Base-by-base conservation (phyloP, 2,329 filamentous ascomycete genomes). In the Pseudocercospora cruenta region DNA sequence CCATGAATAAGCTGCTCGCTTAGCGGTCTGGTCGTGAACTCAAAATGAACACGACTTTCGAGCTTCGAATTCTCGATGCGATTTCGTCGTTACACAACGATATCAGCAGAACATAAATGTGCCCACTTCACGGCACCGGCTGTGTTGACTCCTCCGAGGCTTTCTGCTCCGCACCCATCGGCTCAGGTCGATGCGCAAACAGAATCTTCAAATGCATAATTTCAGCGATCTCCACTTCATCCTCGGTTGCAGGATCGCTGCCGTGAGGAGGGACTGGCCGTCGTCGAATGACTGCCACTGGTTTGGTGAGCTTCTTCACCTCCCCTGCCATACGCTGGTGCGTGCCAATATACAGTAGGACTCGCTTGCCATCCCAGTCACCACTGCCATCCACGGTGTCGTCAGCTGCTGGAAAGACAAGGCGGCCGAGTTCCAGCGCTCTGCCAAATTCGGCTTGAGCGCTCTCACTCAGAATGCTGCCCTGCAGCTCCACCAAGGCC, bases 281-380 rank as follows among this genome's bases (percentile, higher is more conserved):
- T 73, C 86, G 87, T 69, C 88, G 85, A 24, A 98, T 84, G n/a
- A 98, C 83, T 3, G 90, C 95, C 71, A 97, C 77, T 2, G 94
- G 89, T 74, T 87, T 91, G 5, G 86, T 86, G 58, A 98, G 80
- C 80, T 93, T 96, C 84, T 93, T 96, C 58, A 96, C 89, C 78
- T 98, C 93, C 3, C 95, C 95, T 0, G 89, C 91, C 76, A 98
- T 86, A 67, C 94, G 86, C 81, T 98, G 95, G 77, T 97, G 91
- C 75, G 90, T 87, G 5, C 94, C 95, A 4, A 98, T 87, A 76
- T 94, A 97, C 58, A 98, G 82, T 75, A 96, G 92, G 28, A 94
- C 93, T 39, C 88, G 86, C 80, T 93, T 96, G 91, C 67, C 67
- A 94, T 96, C 73, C 94, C 94, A 97, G 9, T 86, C 86, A 0